Evolutionary conservation across 2,329 filamentous ascomycete genomes (phyloP).

Genomic region (Cryphonectria nitschkei): DNA sequence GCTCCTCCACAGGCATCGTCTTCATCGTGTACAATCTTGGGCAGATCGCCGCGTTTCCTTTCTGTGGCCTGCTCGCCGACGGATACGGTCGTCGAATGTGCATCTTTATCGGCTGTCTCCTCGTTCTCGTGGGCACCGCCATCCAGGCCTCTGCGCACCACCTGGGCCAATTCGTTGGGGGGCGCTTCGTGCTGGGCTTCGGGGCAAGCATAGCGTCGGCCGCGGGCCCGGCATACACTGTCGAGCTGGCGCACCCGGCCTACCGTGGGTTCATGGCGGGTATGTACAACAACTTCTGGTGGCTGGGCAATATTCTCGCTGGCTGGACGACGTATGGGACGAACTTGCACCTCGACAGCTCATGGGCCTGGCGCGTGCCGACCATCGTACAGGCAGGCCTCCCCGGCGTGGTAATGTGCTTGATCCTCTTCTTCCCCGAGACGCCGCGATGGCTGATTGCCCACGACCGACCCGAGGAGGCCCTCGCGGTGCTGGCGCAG

Average conservation of each 20-base stretch:
- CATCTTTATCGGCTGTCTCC: slow-evolving; percentile 49
- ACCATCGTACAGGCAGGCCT: slow-evolving; percentile 50
- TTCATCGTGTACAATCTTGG: slow-evolving; percentile 58
- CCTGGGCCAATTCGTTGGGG: slow-evolving; percentile 52
- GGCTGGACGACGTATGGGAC: slow-evolving; percentile 52
- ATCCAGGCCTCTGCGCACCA: slow-evolving; percentile 48
- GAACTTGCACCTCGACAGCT: slow-evolving; percentile 42
- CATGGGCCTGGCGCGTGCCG: slow-evolving; percentile 44
- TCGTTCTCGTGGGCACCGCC: slow-evolving; percentile 50
- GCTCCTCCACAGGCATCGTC: slow-evolving; percentile 50
- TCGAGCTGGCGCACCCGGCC: slow-evolving; percentile 44
- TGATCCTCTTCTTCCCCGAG: slow-evolving; percentile 39
- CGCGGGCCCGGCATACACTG: slow-evolving; percentile 52
- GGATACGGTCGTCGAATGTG: slow-evolving; percentile 51
- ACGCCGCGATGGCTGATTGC: slow-evolving; percentile 40
- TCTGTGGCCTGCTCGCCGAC: slow-evolving; percentile 52
- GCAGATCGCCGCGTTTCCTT: slow-evolving; percentile 50
- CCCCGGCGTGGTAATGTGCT: slow-evolving; percentile 42
- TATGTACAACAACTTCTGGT: slow-evolving; percentile 51
- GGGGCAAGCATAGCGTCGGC: slow-evolving; percentile 52
- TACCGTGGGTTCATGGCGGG: slow-evolving; percentile 48
- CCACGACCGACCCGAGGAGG: slow-evolving; percentile 37
- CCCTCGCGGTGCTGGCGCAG: slow-evolving; percentile 37
- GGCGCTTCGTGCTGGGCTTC: slow-evolving; percentile 66
- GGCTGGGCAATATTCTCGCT: slow-evolving; percentile 54